phyloP scores from a whole-genome alignment of 345 rosid genomes.

The Pugionium dolabratum region DNA sequence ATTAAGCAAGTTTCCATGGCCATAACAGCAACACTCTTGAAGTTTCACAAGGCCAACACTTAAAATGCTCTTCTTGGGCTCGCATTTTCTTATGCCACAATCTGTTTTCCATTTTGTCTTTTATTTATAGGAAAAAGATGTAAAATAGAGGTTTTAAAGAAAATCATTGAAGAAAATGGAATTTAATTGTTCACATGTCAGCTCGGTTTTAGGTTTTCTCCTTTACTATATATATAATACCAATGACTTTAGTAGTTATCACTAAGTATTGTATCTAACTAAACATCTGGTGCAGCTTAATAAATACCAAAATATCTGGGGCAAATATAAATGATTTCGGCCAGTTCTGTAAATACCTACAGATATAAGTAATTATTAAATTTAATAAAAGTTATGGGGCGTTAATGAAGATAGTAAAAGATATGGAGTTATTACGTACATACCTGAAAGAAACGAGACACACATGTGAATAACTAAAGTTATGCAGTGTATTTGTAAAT shows the following conservation, averaged over 20 bases:
- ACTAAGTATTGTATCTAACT: background rate
- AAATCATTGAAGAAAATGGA: slow-evolving; percentile 20
- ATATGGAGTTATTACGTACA: too few relatives aligned
- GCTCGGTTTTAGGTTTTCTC: background rate
- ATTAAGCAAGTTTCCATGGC: slow-evolving; percentile 39
- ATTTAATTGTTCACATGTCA: slow-evolving; percentile 4
- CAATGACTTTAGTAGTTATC: slow-evolving; percentile 22
- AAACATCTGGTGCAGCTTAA: background rate
- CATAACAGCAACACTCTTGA: slow-evolving; percentile 23
- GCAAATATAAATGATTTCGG: background rate
- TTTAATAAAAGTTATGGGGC: too few relatives aligned
- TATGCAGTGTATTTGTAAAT: too few relatives aligned
- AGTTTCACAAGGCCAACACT: slow-evolving; percentile 38
- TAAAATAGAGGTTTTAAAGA: slow-evolving; percentile 25
- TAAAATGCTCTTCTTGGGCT: slow-evolving; percentile 16
- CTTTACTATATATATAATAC: slow-evolving; percentile 9
- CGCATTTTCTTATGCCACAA: slow-evolving; percentile 19
- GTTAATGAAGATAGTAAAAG: too few relatives aligned
- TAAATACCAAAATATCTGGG: background rate
- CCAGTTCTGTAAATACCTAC: background rate
- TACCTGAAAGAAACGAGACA: too few relatives aligned
- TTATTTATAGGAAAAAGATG: slow-evolving; percentile 33
- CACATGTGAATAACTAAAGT: too few relatives aligned
- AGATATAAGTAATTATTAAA: too few relatives aligned
- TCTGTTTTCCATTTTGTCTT: slow-evolving; percentile 34